Evolutionary conservation across 2,329 filamentous ascomycete species (phyloP), one percentile per base, ranked within the genome.

Genomic region (Alternaria sp.): DNA sequence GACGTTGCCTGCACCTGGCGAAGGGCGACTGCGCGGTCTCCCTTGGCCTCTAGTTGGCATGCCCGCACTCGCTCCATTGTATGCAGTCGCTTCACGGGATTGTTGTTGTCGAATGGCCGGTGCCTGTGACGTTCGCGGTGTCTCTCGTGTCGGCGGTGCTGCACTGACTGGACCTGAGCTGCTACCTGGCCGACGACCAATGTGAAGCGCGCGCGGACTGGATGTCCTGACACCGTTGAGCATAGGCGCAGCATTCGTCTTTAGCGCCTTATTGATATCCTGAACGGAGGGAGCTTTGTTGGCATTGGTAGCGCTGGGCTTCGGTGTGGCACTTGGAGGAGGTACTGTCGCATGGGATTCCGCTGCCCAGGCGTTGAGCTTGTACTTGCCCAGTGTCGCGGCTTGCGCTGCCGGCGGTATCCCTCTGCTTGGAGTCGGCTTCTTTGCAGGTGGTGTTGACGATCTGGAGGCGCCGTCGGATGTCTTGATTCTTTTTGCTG

Each of bases 401-500:
- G 32, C 23, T 23, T 54, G 40, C 17, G 5, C 36, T 46, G 28
- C 46, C 5, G 46, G 25, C 23, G 46, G 46, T 12, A 49, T 17
- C 10, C 15, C 46, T 28, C 23, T 49, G 13, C 26, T 4, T 49
- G 23, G 13, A 1, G 23, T 26, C 6, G 23, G 23, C 23, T 28
- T 21, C 28, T 54, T 17, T 15, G 25, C 25, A n/a, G 21, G 15
- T 30, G 5, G 17, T 30, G 8, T n/a, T 11, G 19, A 19, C 13
- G 44, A 4, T 43, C 15, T 23, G 5, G 3, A n/a, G 9, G 28
- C 44, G 11, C 52, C 13, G 11, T 10, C 46, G 1, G 68, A 67
- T 4, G 73, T 19, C 54, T 68, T 77, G 57, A 73, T 67, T 56
- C 73, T 71, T 57, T 78, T 78, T 10, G 61, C 59, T 15, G 63